Base-by-base conservation (phyloP, 2,329 filamentous ascomycete species). In the Pseudogymnoascus sp. region DNA sequence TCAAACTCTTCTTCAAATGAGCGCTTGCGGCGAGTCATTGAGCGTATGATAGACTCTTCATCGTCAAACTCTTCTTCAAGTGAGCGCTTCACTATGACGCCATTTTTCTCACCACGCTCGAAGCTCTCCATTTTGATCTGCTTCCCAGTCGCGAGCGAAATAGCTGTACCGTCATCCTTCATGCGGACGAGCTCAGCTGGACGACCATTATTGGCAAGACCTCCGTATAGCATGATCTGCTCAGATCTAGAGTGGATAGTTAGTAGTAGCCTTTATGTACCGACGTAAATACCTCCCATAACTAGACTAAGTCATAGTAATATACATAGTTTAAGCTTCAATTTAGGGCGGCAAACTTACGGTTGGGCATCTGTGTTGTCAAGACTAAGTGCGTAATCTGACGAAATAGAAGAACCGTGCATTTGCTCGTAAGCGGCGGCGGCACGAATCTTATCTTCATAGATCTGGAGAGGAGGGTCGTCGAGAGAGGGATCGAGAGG, bases 171-270 rank as follows among this genome's bases (percentile, higher is more conserved):
- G 71, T 91, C 84, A 74, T 90, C 88, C 76, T 88, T 89, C 71
- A 91, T 82, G 64, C 91, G 87, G 62, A 96, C 89, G 60, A 97
- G 83, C 77, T 96, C 89, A 41, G 89, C 89, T 41, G 91, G 90
- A 59, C 87, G 88, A 65, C 92, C 92, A 72, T 91, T 93, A 71
- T 90, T 84, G 72, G 86, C 83, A 65, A 96, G 80, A 44, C 92
- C 93, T 67, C 92, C 92, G 71, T 90, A 84, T 27, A 97, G 84
- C 69, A 86, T 87, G 70, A 96, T 83, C 75, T 89, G 86, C 70
- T 94, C 90, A 67, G 80, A 79, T 68, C 84, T 87, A n/a, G 66
- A 67, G 66, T 64, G 64, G 60, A 21, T 60, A 55, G 63, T 71
- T 65, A 71, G 70, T 63, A 25, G 67, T 63, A n/a, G n/a, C n/a